Base-by-base conservation (phyloP, 768 basidiomycete genomes). In the Xerocomellus intermedius region DNA sequence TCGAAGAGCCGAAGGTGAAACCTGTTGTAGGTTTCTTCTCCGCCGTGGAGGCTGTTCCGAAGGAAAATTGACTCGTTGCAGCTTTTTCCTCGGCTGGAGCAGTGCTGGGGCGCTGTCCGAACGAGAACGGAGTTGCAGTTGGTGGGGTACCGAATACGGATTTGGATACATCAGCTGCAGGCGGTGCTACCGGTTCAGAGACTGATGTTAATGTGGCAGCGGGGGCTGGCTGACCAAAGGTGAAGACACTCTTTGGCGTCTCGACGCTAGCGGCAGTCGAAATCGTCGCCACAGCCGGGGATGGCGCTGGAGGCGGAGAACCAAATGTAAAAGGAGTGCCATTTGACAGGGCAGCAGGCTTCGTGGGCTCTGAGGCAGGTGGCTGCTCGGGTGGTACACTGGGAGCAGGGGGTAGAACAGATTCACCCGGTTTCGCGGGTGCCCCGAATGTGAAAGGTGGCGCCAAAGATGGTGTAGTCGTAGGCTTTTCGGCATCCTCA, bases 1-100 rank as follows among this genome's bases (percentile, higher is more conserved):
- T 55, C 21, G 79, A 61, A 28, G 73, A 55, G 19, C 74, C 77
- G 59, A 84, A 83, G 9, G 66, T 55, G 61, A 83, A 84, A 1
- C 71, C 57, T 10, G 74, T 67, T 14, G 70, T 56, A 10, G 69
- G 57, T 54, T 77, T 77, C 50, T 72, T 73, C 43, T 72, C 67
- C n/a, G 61, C 61, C 33, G 74, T 48, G 26, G 74, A 63, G 4
- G 76, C 61, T 16, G 77, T 67, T 8, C 53, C 65, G 36, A 75
- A 74, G 16, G 65, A 51, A 48, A 69, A 68, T 37, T 58, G 26
- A 24, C 30, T 57, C 4, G 55, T 24, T 13, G 60, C 36, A 36
- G 64, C 51, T 50, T 70, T 72, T 32, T 55, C 71, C 19, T 67
- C 59, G 26, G 50, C 49, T 10, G 57, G 61, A 24, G 65, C 65